Evolutionary conservation across 2,329 filamentous ascomycete species (phyloP), one percentile per base, ranked within the genome.

Genomic region (Coniochaeta sp.): DNA sequence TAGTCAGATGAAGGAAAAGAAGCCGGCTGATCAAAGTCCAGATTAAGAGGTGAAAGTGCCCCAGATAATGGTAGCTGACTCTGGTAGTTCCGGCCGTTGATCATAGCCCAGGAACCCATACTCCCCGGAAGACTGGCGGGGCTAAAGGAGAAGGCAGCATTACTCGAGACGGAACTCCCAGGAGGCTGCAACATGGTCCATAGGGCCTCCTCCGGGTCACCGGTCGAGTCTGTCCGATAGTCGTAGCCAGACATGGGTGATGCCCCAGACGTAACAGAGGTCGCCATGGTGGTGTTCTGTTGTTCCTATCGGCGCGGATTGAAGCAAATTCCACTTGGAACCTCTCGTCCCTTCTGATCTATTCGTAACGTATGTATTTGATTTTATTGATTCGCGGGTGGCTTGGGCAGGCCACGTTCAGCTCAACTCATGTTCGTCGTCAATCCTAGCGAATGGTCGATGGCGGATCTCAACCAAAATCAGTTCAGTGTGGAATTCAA

Each of bases 41-140:
- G 64, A 52, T 75, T 71, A 24, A 79, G 65, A 2, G 79, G 80
- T 24, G 79, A 81, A 43, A 77, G 70, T 1, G 71, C 70, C 6
- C 34, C 34, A 4, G 54, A 38, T 38, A 36, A 57, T n/a, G n/a
- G 31, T 4, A 31, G 54, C 33, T 73, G 73, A 24, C 66, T 63
- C 60, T 71, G 67, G 14, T 72, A 68, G 65, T 68, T 69, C 17
- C 68, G 65, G 63, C 76, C 74, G 31, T 44, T 44, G 55, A 83
- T 69, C 50, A 83, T 69, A 14, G 74, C 75, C 70, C 78, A 84
- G 24, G 81, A 81, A 40, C 75, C 76, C 64, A 84, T 68, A 62
- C 81, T 83, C 16, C 77, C 75, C 64, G 76, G 11, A 8, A 52
- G 47, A 31, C 47, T 81, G 12, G 76, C 76, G 6, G 82, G 81